phyloP scores from a whole-genome alignment of 257 asterid genomes.

The Ocimum tenuiflorum region DNA sequence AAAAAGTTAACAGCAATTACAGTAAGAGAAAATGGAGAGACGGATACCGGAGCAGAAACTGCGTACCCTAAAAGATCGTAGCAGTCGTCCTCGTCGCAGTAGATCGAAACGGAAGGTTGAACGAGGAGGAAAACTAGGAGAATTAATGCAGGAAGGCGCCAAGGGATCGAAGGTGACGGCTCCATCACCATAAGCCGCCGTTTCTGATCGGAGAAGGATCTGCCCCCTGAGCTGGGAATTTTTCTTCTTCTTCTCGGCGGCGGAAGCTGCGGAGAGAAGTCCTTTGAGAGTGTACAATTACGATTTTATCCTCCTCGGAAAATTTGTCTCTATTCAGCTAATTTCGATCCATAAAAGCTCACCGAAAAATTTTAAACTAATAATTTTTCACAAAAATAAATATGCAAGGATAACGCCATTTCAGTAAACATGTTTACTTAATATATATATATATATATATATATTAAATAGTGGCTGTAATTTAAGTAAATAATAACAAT shows the following conservation, averaged over 20 bases:
- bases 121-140: slow-evolving; percentile 45
- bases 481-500: too few species aligned
- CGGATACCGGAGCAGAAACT: background rate
- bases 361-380: too few species aligned
- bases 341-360: background rate
- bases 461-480: too few species aligned
- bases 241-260: slow-evolving; percentile 8
- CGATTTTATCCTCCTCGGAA: slow-evolving; percentile 9
- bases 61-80: slow-evolving; percentile 85
- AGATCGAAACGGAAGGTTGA: slow-evolving; percentile 68
- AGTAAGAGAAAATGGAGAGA: background rate
- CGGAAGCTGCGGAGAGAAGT: background rate
- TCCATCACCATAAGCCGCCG: slow-evolving; percentile 57
- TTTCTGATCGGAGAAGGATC: slow-evolving; percentile 3
- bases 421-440: too few species aligned
- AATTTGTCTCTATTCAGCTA: background rate
- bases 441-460: too few species aligned
- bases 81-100: slow-evolving; percentile 92
- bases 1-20: background rate
- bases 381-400: too few species aligned
- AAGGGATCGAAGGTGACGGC: slow-evolving; percentile 43
- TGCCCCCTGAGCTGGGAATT: slow-evolving; percentile 2
- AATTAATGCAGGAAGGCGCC: slow-evolving; percentile 37
- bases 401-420: too few species aligned
- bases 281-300: background rate